Evolutionary conservation across 2,329 filamentous ascomycete genomes (phyloP).

Genomic region (Arthrobotrys conoides): DNA sequence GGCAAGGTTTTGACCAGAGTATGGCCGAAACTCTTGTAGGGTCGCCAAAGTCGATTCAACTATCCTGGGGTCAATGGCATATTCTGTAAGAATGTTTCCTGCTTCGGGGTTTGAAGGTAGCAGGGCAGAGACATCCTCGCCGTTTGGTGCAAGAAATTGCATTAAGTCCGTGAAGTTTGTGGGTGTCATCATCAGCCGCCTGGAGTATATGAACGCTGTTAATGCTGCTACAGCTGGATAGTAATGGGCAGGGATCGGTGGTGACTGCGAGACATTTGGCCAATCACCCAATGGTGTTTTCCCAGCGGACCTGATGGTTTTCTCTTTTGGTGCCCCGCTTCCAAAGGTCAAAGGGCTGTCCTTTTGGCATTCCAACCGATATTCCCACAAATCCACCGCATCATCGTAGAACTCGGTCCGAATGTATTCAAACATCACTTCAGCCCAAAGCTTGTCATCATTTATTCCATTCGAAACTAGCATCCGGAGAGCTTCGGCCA

Average conservation of each 20-base stretch:
- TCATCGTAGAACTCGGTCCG: conserved; percentile 50
- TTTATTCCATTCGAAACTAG: conserved; percentile 31
- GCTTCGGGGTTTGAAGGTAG: conserved; percentile 35
- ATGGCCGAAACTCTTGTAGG: conserved; percentile 47
- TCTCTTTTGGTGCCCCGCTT: neutral
- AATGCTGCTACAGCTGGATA: conserved; percentile 46
- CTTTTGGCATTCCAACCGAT: conserved; percentile 42
- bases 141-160: conserved; percentile 41
- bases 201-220: conserved; percentile 41
- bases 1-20: conserved; percentile 38
- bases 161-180: conserved; percentile 43
- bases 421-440: conserved; percentile 58
- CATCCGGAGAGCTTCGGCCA: conserved; percentile 42
- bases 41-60: conserved; percentile 27
- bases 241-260: conserved; percentile 24
- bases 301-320: neutral
- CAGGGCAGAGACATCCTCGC: conserved; percentile 36
- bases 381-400: conserved; percentile 48
- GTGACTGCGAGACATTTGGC: neutral
- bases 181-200: conserved; percentile 37
- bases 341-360: conserved; percentile 30
- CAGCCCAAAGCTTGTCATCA: conserved; percentile 53
- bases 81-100: conserved; percentile 34
- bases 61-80: conserved; percentile 23
- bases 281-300: neutral